Base-by-base conservation (phyloP, 176 grass and related monocot species). In the Tillandsia leiboldiana region DNA sequence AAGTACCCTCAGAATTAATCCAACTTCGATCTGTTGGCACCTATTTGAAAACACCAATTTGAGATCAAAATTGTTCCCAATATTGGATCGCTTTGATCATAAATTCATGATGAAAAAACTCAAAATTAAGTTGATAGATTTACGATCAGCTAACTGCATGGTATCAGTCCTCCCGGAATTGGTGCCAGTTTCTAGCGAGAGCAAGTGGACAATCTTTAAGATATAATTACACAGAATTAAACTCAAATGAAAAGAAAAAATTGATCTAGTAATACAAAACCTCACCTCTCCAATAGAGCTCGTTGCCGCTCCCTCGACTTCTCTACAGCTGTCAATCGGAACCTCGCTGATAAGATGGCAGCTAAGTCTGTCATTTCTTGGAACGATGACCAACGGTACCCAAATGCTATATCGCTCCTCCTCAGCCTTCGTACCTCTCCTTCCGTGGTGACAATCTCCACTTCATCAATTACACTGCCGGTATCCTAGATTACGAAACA, bases 351-450 rank as follows among this genome's bases (percentile, higher is more conserved):
- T 28, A 26, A 10, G 26, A 73, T 73, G 42, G 71, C 71, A 23
- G 57, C 71, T 9, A 73, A 26, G 11, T 73, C 47, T n/a, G 62
- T 64, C 71, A 73, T 73, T 47, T 50, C 57, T 64, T 73, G 71
- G 71, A 73, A 64, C 9, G 71, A 51, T 0, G 71, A 73, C 57
- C 71, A 73, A 22, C 71, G 71, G 20, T 73, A 64, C 11, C 71
- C 47, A n/a, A 73, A 73, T 7, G 56, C 42, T n/a, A 73, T 26
- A 1, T 64, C 71, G 8, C 15, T 49, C 56, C 71, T 62, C 58
- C 17, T 48, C 15, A 73, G 54, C 71, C 24, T 57, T 17, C n/a
- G 29, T 18, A 73, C 12, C 58, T 73, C 71, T 63, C 58, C 58
- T 13, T 73, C 71, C 58, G 1, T 51, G 3, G 71, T 73, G 9